Conservation (phyloP, 2,329 filamentous ascomycete species). For the Albifimbria verrucaria region DNA sequence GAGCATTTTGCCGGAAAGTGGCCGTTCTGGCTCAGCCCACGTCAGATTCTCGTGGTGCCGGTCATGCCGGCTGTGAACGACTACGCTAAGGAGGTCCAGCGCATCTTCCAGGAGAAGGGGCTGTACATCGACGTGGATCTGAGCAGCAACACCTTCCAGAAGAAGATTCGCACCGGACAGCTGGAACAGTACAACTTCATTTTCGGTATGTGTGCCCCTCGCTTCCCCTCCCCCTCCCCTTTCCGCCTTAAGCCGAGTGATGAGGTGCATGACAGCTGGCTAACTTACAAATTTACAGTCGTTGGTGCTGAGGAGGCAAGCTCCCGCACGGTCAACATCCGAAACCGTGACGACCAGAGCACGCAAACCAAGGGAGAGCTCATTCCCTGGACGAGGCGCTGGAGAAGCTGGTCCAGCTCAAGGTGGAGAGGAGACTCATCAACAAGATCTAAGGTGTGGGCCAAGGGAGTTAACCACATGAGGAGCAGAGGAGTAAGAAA, state of each 20-base stretch:
- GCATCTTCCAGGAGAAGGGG: constrained; percentile 61
- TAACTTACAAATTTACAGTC: constrained; percentile 37
- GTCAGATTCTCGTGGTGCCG: constrained; percentile 60
- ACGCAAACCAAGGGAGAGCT: constrained; percentile 60
- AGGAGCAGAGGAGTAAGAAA: too few relatives aligned
- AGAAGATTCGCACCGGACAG: constrained; percentile 84
- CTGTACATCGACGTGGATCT: constrained; percentile 62
- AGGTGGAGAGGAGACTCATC: constrained; percentile 40
- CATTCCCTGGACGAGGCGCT: constrained; percentile 54
- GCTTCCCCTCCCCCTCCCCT: too few relatives aligned
- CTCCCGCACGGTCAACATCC: constrained; percentile 59
- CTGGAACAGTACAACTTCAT: constrained; percentile 82
- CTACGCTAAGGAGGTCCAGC: constrained; percentile 73
- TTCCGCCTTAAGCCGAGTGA: too few relatives aligned
- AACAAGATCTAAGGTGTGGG: constrained; percentile 30
- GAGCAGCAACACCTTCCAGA: constrained; percentile 76
- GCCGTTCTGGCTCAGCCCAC: constrained; percentile 86
- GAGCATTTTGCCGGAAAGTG: constrained; percentile 87
- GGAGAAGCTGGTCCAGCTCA: constrained; percentile 50
- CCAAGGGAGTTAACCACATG: neutral
- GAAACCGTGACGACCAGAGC: constrained; percentile 60
- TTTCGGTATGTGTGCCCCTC: constrained; percentile 51
- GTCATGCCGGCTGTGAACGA: constrained; percentile 76
- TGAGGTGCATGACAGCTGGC: constrained; percentile 4
- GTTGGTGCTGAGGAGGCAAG: constrained; percentile 61